Percentiles rank a stretch among this genome's conserved stretches.
Evolutionary conservation across 192 early-diverging fungal genomes (phyloP).

Genomic region (Pilaira anomala): DNA sequence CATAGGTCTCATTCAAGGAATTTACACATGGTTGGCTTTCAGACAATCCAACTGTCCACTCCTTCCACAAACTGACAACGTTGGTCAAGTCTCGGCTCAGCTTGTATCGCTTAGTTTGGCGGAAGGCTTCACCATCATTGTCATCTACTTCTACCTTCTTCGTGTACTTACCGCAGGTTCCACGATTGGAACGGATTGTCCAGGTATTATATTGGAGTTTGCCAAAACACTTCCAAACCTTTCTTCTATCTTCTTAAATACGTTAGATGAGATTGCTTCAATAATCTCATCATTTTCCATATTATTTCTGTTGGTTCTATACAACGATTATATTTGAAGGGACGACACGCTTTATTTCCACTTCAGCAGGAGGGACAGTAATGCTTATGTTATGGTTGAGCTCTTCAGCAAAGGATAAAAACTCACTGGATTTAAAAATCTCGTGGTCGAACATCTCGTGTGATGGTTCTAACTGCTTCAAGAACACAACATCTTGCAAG

Average conservation of each 20-base stretch:
- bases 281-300: not conserved
- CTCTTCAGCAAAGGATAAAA: not conserved
- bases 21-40: not conserved
- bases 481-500: conserved; percentile 10
- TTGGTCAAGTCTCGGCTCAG: not conserved
- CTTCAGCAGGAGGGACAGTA: not conserved
- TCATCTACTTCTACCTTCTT: not conserved
- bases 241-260: not conserved
- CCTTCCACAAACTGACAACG: not conserved
- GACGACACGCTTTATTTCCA: not conserved
- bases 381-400: not conserved
- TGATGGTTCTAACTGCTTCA: not conserved
- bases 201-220: not conserved
- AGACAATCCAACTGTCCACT: not conserved
- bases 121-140: not conserved
- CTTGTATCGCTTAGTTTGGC: not conserved
- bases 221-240: not conserved
- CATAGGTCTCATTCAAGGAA: not conserved
- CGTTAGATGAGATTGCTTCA: not conserved
- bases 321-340: not conserved
- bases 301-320: not conserved
- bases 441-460: not conserved
- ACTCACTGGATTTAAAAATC: not conserved
- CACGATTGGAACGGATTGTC: not conserved
- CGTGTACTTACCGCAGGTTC: not conserved